Conservation (phyloP, 2,329 filamentous ascomycete genomes). For the Pseudogymnoascus sp. region DNA sequence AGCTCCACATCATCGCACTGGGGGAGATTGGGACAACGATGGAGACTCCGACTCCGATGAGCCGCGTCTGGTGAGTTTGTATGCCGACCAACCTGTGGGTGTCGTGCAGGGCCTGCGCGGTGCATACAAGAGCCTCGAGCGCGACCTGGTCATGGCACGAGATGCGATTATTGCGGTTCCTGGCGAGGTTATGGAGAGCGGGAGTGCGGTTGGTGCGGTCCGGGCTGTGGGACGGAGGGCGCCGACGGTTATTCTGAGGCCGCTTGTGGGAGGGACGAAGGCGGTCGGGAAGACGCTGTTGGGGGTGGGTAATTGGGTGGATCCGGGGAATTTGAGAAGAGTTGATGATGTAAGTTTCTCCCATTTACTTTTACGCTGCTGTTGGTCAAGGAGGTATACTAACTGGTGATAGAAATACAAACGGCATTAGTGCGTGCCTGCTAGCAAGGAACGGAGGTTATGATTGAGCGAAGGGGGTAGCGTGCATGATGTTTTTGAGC, state of each 20-base stretch:
- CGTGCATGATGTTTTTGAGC: constrained; percentile 9
- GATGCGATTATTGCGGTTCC: constrained; percentile 95
- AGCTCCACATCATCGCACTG: constrained; percentile 27
- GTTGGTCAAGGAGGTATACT: constrained; percentile 13
- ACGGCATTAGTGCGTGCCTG: constrained; percentile 22
- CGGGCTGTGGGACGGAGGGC: constrained; percentile 72
- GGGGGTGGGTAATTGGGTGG: constrained; percentile 86
- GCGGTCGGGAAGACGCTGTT: constrained; percentile 83
- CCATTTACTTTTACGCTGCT: constrained; percentile 25
- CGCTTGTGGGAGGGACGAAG: constrained; percentile 84
- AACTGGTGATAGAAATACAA: constrained; percentile 31
- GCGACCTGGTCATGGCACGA: constrained; percentile 77
- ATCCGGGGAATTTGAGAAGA: constrained; percentile 72
- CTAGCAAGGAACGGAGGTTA: background rate
- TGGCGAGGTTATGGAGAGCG: constrained; percentile 81
- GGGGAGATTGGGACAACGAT: constrained; percentile 47
- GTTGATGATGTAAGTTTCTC: constrained; percentile 79
- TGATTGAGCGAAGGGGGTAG: background rate
- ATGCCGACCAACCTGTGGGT: constrained; percentile 88
- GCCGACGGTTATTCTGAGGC: constrained; percentile 87
- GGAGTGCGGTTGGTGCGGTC: constrained; percentile 72
- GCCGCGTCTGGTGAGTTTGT: constrained; percentile 76
- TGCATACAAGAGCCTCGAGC: constrained; percentile 74
- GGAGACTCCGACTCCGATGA: constrained; percentile 61
- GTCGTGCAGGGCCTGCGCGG: constrained; percentile 80